Percentiles rank a stretch among this genome's conserved stretches.
Evolutionary conservation across 2,329 filamentous ascomycete species (phyloP).

Genomic region (Aspergillus fischeri): DNA sequence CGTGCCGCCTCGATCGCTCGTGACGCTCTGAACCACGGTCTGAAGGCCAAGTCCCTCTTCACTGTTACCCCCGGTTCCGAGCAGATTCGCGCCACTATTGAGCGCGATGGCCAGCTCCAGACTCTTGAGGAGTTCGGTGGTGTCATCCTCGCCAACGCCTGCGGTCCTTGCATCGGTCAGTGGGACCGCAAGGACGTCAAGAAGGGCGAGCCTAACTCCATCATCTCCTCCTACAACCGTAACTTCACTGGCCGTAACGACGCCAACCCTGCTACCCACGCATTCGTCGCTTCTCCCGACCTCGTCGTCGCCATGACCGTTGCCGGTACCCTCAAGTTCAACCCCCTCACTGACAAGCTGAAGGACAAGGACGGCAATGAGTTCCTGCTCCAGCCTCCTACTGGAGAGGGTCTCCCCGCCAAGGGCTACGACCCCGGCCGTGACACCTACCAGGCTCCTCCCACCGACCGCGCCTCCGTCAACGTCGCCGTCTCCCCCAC

Average conservation of each 20-base stretch:
- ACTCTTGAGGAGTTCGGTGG: slow-evolving; percentile 97
- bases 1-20: slow-evolving; percentile 86
- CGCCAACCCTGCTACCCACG: slow-evolving; percentile 89
- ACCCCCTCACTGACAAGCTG: slow-evolving; percentile 85
- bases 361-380: slow-evolving; percentile 96
- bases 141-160: slow-evolving; percentile 91
- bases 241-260: slow-evolving; percentile 99
- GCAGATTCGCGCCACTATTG: slow-evolving; percentile 92
- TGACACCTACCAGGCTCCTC: slow-evolving; percentile 95
- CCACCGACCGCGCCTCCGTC: slow-evolving; percentile 68
- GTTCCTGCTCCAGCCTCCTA: slow-evolving; percentile 78
- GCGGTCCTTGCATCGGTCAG: slow-evolving; percentile 87
- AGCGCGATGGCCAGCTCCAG: slow-evolving; percentile 82
- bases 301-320: slow-evolving; percentile 82
- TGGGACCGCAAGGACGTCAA: slow-evolving; percentile 92
- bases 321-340: slow-evolving; percentile 84
- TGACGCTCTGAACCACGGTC: slow-evolving; percentile 83
- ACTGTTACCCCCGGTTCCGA: slow-evolving; percentile 95
- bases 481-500: slow-evolving; percentile 77
- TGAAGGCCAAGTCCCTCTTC: slow-evolving; percentile 92
- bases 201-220: slow-evolving; percentile 95
- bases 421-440: slow-evolving; percentile 85
- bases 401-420: slow-evolving; percentile 73
- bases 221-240: slow-evolving; percentile 98
- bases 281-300: slow-evolving; percentile 88